phyloP scores from a whole-genome alignment of 2,329 filamentous ascomycete genomes.

The Penicillium verrucosum region DNA sequence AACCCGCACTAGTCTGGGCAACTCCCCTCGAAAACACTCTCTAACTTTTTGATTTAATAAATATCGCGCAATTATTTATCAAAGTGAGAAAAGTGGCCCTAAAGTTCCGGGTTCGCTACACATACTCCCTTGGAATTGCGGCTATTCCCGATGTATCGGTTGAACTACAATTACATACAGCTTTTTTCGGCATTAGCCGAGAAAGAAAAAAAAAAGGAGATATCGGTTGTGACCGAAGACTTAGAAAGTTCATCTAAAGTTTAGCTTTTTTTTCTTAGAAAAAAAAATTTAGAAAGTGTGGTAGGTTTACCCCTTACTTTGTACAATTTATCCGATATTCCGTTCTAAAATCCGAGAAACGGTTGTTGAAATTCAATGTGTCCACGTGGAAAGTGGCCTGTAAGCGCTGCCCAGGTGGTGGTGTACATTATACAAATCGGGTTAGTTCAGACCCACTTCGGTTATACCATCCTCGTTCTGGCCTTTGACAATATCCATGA shows the following conservation, averaged over 20 bases:
- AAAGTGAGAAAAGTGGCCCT: not conserved
- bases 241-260: too few relatives aligned
- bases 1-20: not conserved
- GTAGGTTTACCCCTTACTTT: too few relatives aligned
- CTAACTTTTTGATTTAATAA: not conserved
- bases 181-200: not conserved
- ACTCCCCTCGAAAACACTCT: not conserved
- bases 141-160: not conserved
- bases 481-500: not conserved
- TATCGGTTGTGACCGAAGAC: not conserved
- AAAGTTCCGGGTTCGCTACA: not conserved
- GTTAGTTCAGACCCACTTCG: not conserved
- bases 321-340: too few relatives aligned
- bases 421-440: slow-evolving; percentile 11
- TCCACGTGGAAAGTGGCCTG: not conserved
- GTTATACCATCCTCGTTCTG: not conserved
- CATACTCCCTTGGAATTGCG: not conserved
- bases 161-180: not conserved
- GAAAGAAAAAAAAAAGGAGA: not conserved
- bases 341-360: not conserved
- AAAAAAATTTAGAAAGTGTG: too few relatives aligned
- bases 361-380: not conserved
- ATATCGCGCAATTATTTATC: not conserved
- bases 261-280: too few relatives aligned
- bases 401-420: not conserved